phyloP scores from a whole-genome alignment of 805 yeast species.

The Kluyveromyces aestuarii region DNA sequence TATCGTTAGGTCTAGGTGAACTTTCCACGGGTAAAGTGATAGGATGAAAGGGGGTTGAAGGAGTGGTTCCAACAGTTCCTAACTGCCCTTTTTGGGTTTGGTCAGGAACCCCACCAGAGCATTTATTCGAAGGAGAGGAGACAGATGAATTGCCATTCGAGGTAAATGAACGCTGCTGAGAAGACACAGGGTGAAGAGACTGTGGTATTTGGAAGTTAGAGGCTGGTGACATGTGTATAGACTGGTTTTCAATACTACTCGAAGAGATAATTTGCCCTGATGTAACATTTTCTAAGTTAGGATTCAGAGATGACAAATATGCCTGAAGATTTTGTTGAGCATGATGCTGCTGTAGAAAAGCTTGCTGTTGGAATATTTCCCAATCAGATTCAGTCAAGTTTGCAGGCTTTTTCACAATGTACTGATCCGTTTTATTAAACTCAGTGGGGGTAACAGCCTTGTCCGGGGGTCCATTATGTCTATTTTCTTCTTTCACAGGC shows the following conservation, averaged over 20 bases:
- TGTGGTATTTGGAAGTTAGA: not conserved
- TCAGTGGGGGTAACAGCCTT: not conserved
- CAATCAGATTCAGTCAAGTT: conserved; percentile 24
- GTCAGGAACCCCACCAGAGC: not conserved
- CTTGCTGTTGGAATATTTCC: conserved; percentile 27
- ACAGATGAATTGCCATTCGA: not conserved
- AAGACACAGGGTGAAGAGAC: not conserved
- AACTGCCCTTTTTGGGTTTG: conserved; percentile 2
- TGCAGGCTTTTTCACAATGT: conserved; percentile 25
- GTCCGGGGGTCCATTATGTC: not conserved
- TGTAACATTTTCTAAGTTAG: not conserved
- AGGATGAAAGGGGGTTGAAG: not conserved
- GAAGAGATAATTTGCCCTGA: not conserved
- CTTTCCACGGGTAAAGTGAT: not conserved
- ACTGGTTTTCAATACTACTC: not conserved
- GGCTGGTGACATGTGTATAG: not conserved
- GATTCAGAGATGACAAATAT: conserved; percentile 20
- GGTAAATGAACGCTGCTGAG: not conserved
- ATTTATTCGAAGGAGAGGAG: not conserved
- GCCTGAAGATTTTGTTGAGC: conserved; percentile 29
- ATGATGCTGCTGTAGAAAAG: conserved; percentile 25
- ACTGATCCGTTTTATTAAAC: conserved; percentile 8
- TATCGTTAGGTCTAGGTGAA: not conserved
- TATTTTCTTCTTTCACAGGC: not conserved
- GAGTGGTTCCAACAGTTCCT: not conserved